A percentile compares a stretch with the other conserved stretches of the same genome.
Conservation (phyloP, 2,329 filamentous ascomycete species). For the Emmonsiellopsis sp. region DNA sequence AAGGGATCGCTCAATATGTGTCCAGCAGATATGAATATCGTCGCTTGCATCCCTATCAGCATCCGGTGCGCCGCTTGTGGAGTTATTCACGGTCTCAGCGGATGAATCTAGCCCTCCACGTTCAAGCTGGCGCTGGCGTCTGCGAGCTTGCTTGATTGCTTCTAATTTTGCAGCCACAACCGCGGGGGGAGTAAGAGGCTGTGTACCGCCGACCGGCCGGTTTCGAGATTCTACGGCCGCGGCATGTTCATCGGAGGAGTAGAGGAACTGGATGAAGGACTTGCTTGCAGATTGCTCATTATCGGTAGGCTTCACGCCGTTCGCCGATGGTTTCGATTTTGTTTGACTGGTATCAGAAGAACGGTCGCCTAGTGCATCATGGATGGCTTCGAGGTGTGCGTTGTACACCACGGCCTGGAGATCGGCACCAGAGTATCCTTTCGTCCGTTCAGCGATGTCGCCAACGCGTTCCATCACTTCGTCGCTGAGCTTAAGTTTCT, state of each 20-base stretch:
- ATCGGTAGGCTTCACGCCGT: constrained; percentile 12
- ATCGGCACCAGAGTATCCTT: constrained; percentile 90
- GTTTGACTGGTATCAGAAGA: constrained; percentile 29
- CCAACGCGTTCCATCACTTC: constrained; percentile 55
- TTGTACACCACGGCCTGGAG: constrained; percentile 93
- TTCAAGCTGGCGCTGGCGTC: constrained; percentile 49
- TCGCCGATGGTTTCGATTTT: constrained; percentile 22
- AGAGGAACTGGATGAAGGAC: constrained; percentile 72
- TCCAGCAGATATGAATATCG: constrained; percentile 77
- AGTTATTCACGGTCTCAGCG: constrained; percentile 13
- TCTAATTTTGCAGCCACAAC: constrained; percentile 74
- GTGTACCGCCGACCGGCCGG: constrained; percentile 25
- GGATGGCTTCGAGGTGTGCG: constrained; percentile 91
- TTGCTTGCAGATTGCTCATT: constrained; percentile 26
- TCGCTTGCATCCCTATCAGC: constrained; percentile 32
- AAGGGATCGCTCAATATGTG: constrained; percentile 71
- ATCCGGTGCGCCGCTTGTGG: constrained; percentile 10
- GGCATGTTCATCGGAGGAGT: constrained; percentile 50
- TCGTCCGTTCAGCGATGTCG: constrained; percentile 71
- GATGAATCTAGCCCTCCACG: constrained; percentile 19
- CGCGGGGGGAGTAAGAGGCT: constrained; percentile 65
- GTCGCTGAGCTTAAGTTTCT: constrained; percentile 65
- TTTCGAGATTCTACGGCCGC: constrained; percentile 37
- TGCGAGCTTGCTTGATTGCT: constrained; percentile 63
- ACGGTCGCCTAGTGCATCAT: constrained; percentile 68